phyloP scores from a whole-genome alignment of 306 rosid genomes.

The Astragalus glycyphyllos region DNA sequence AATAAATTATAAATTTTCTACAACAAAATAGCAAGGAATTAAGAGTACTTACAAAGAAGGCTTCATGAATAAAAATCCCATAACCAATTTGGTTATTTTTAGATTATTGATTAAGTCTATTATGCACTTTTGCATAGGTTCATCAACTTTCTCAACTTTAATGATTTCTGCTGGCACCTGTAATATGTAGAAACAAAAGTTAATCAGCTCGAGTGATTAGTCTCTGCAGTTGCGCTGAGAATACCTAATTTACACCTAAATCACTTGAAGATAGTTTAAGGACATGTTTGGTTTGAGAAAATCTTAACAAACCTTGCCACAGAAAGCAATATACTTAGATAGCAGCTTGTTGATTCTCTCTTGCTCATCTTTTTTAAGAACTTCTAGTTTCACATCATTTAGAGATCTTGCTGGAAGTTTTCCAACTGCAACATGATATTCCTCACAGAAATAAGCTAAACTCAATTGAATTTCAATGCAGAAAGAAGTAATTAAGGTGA shows the following conservation, averaged over 20 bases:
- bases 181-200: constrained; percentile 3
- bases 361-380: constrained; percentile 59
- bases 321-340: constrained; percentile 61
- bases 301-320: constrained; percentile 63
- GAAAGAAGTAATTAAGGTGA: neutral
- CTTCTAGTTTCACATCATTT: constrained; percentile 67
- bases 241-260: too few species aligned
- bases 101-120: constrained; percentile 64
- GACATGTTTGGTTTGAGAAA: neutral
- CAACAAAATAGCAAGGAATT: neutral
- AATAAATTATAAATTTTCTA: neutral
- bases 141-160: constrained; percentile 61
- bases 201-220: too few species aligned
- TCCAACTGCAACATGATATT: constrained; percentile 64
- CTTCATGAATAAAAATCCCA: constrained; percentile 78
- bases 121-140: constrained; percentile 60
- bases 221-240: too few species aligned
- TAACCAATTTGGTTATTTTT: constrained; percentile 68
- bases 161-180: constrained; percentile 68
- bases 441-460: constrained; percentile 34
- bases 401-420: constrained; percentile 83
- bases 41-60: constrained; percentile 50
- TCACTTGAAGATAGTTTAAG: neutral
- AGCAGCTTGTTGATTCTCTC: constrained; percentile 56
- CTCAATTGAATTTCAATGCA: constrained; percentile 32